Evolutionary conservation across 106 monocot genomes (phyloP), one percentile per base, ranked within the genome.

Genomic region (Acorus gramineus): DNA sequence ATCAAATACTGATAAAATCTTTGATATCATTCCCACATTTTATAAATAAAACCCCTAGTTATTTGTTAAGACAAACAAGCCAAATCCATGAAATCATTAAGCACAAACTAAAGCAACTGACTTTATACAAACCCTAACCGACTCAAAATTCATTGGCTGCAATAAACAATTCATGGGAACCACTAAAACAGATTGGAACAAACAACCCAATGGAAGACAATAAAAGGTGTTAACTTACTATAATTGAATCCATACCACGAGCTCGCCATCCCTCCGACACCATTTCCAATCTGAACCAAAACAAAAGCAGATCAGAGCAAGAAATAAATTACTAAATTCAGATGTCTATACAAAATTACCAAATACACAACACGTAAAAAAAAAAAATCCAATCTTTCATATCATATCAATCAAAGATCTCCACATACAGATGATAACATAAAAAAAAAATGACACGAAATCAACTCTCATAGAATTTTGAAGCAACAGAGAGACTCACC

Each of bases 231-330:
- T 8, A 59, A 48, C 78, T 14, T 78, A 93, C 93, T 75, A 60
- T 93, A 83, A 53, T 93, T 93, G 68, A 93, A 93, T 74, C 93
- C 93, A 79, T 89, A 93, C 42, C 85, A 85, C 13, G 83, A 83
- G 49, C 93, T 89, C 12, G 93, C 74, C 11, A 74, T 81, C 9
- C 83, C 93, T 42, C 88, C 93, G 65, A 93, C 80, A 53, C 83
- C 88, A 13, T 83, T 68, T 47, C 89, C 93, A 74, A 93, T 93
- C 93, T 93, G 70, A 14, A 13, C 58, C 48, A 69, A 64, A 49
- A 42, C 42, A 66, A 44, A 42, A 44, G 4, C 9, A 61, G 67
- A 46, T 69, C 4, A 75, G 63, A 60, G 53, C 42, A 28, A 53
- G 11, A 44, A 61, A 3, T 47, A 2, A 11, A 63, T 7, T 4